phyloP scores from a whole-genome alignment of 116 monocot genomes.

The Papilionanthe hybrid region DNA sequence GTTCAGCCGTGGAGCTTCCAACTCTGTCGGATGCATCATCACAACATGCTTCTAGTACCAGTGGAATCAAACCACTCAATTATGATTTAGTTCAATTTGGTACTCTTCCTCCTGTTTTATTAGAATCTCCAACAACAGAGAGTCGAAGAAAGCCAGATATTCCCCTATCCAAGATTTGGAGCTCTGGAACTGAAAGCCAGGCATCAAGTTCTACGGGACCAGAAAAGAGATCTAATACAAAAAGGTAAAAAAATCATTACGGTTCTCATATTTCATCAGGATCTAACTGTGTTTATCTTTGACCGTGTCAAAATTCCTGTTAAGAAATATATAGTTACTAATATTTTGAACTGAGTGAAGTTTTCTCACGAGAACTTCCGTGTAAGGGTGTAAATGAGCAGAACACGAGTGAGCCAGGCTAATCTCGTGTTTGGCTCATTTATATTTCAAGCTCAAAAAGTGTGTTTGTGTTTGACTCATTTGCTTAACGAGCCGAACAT shows the following conservation, averaged over 20 bases:
- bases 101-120: slow-evolving; percentile 32
- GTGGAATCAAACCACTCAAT: slow-evolving; percentile 7
- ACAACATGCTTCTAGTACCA: slow-evolving; percentile 13
- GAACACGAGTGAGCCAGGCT: too few relatives aligned
- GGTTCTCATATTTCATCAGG: background rate
- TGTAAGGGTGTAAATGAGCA: too few relatives aligned
- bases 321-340: background rate
- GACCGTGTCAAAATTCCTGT: background rate
- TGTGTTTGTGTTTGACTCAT: too few relatives aligned
- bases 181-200: slow-evolving; percentile 3
- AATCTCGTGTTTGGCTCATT: too few relatives aligned
- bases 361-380: background rate
- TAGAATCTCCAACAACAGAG: slow-evolving; percentile 21
- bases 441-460: too few relatives aligned
- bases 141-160: background rate
- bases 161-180: slow-evolving; percentile 11
- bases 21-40: slow-evolving; percentile 9
- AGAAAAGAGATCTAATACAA: slow-evolving; percentile 11
- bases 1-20: slow-evolving; percentile 16
- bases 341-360: background rate
- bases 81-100: slow-evolving; percentile 47
- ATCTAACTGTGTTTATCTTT: background rate
- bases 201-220: slow-evolving; percentile 21
- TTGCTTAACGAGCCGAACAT: too few relatives aligned
- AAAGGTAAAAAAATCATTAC: slow-evolving; percentile 34